These are phyloP conservation scores for Neurospora sp. DNA, from an alignment of 495 filamentous ascomycete genomes.

Conservation along the genomic window DNA sequence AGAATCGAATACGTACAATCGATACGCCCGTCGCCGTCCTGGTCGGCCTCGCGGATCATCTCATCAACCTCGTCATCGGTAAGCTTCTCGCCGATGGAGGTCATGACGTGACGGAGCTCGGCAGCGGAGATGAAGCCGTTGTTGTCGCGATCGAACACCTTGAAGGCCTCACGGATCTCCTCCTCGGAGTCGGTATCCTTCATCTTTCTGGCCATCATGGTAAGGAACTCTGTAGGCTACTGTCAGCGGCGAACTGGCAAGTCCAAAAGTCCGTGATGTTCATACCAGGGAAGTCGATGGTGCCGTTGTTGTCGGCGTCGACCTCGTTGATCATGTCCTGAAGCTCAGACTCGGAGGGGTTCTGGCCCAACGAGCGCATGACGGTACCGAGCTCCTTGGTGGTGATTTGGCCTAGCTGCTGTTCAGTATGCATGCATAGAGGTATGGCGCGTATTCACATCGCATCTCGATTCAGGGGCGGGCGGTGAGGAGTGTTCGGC, in stretches of 20 bases:
- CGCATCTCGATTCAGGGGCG: neutral
- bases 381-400: slow-evolving; percentile 98
- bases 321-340: slow-evolving; percentile 99
- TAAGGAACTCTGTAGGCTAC: slow-evolving; percentile 70
- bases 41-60: slow-evolving; percentile 99
- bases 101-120: slow-evolving; percentile 98
- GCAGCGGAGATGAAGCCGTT: slow-evolving; percentile 98
- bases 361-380: slow-evolving; percentile 99
- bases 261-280: neutral
- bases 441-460: neutral
- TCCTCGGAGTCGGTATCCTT: slow-evolving; percentile 99
- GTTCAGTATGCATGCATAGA: slow-evolving; percentile 12
- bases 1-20: slow-evolving; percentile 56
- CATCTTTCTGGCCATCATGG: slow-evolving; percentile 99
- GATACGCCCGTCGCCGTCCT: slow-evolving; percentile 93
- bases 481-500: neutral
- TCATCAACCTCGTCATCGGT: slow-evolving; percentile 99
- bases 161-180: slow-evolving; percentile 83
- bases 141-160: slow-evolving; percentile 91
- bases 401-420: slow-evolving; percentile 80
- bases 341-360: slow-evolving; percentile 95
- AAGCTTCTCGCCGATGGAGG: slow-evolving; percentile 97
- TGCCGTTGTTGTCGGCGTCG: slow-evolving; percentile 98
- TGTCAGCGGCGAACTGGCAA: slow-evolving; percentile 14
- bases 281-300: slow-evolving; percentile 96